Evolutionary conservation across 2,329 filamentous ascomycete species (phyloP).

Genomic region (Pseudofabraea citricarpa): DNA sequence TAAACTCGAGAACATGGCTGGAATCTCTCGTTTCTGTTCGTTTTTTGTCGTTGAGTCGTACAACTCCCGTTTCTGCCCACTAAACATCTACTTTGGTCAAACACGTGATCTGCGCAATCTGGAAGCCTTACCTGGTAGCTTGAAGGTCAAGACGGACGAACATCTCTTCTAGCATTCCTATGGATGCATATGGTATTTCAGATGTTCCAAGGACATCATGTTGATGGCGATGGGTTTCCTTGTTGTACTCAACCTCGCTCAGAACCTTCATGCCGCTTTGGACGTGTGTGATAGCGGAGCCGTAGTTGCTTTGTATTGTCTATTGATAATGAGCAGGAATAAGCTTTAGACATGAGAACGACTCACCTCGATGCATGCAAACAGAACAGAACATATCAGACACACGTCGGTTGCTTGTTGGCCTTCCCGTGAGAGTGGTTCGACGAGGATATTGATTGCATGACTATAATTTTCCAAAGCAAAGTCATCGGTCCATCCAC

Average conservation of each 20-base stretch:
- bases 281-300: slow-evolving; percentile 14
- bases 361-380: slow-evolving; percentile 54
- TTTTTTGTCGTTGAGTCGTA: neutral
- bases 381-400: slow-evolving; percentile 57
- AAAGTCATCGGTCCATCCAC: slow-evolving; percentile 35
- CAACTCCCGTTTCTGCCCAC: slow-evolving; percentile 1
- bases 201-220: slow-evolving; percentile 5
- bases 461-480: slow-evolving; percentile 15
- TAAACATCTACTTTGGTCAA: slow-evolving; percentile 9
- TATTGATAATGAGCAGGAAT: slow-evolving; percentile 3
- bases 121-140: slow-evolving; percentile 10
- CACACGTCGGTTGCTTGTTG: slow-evolving; percentile 41
- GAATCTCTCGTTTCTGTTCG: neutral
- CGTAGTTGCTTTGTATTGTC: slow-evolving; percentile 17
- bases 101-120: neutral
- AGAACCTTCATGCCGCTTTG: slow-evolving; percentile 17
- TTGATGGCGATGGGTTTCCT: slow-evolving; percentile 5
- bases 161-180: slow-evolving; percentile 10
- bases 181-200: slow-evolving; percentile 9
- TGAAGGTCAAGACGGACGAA: slow-evolving; percentile 14
- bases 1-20: slow-evolving; percentile 38
- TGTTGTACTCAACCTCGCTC: slow-evolving; percentile 12
- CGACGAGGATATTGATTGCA: slow-evolving; percentile 34
- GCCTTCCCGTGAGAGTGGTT: slow-evolving; percentile 34
- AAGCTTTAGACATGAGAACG: neutral